These are phyloP conservation scores for Ramalina intermedia DNA, from an alignment of 495 filamentous ascomycete species.

Conservation along the genomic window DNA sequence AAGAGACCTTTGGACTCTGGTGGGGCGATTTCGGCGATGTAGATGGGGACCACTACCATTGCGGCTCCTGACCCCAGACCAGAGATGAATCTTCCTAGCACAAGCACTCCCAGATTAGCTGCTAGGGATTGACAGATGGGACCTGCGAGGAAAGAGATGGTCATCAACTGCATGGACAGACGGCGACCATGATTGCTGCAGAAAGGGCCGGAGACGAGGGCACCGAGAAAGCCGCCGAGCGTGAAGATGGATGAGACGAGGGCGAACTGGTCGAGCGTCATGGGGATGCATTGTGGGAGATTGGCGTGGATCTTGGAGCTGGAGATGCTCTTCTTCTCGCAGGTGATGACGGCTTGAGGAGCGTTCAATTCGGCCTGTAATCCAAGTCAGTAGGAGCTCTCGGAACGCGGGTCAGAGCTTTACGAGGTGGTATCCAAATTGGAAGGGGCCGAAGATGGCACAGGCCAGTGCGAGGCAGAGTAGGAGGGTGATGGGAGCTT, in stretches of 20 bases:
- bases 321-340: constrained; percentile 38
- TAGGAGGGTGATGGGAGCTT: constrained; percentile 37
- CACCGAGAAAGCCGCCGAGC: constrained; percentile 73
- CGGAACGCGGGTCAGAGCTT: constrained; percentile 3
- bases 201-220: constrained; percentile 59
- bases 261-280: constrained; percentile 63
- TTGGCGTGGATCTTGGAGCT: constrained; percentile 15
- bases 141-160: constrained; percentile 61
- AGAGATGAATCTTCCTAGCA: constrained; percentile 60
- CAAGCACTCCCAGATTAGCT: constrained; percentile 48
- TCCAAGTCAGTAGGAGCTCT: constrained; percentile 11
- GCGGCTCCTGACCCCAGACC: constrained; percentile 76
- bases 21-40: constrained; percentile 82
- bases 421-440: constrained; percentile 92
- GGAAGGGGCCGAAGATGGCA: constrained; percentile 64
- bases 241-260: constrained; percentile 83
- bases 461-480: constrained; percentile 49
- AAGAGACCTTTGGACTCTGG: constrained; percentile 67
- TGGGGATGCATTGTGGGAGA: constrained; percentile 67
- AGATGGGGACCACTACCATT: constrained; percentile 90
- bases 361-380: constrained; percentile 83
- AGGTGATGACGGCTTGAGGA: constrained; percentile 78
- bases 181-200: constrained; percentile 47
- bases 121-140: constrained; percentile 61
- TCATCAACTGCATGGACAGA: constrained; percentile 54